A percentile compares a stretch with the other conserved stretches of the same genome.
phyloP scores from a whole-genome alignment of 129 eudicot genomes.

The Flaveria sonorensis region DNA sequence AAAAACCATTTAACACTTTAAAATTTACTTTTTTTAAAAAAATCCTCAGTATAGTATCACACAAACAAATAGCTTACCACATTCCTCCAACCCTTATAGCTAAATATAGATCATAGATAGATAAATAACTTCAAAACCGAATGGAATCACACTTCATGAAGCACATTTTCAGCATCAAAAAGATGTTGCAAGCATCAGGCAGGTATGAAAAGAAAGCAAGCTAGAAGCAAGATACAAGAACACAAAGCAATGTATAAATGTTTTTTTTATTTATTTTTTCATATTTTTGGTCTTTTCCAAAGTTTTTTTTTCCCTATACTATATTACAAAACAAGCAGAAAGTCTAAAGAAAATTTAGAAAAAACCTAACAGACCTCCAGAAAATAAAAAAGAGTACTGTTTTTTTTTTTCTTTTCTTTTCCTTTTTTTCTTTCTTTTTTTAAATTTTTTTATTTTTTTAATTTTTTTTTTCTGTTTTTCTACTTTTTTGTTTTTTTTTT shows the following conservation, averaged over 20 bases:
- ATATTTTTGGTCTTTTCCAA: constrained; percentile 13
- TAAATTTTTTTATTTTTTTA: background rate
- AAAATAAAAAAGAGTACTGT: constrained; percentile 3
- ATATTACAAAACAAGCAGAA: constrained; percentile 22
- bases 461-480: background rate
- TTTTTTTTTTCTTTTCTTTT: background rate
- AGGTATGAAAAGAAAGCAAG: background rate
- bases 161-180: background rate
- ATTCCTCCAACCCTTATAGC: background rate
- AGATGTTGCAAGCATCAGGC: constrained; percentile 1
- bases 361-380: constrained; percentile 15
- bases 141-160: constrained; percentile 7
- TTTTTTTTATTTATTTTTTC: constrained; percentile 1
- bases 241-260: constrained; percentile 5
- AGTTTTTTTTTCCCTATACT: constrained; percentile 6
- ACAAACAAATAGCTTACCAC: background rate
- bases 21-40: no score
- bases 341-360: constrained; percentile 6
- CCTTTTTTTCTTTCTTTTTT: background rate
- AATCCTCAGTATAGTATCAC: background rate
- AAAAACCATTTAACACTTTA: no score
- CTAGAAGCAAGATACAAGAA: background rate
- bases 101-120: background rate
- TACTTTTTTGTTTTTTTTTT: background rate
- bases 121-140: background rate